Conservation (phyloP, 108 stramenopile species). For the Epithemia pelagica region DNA sequence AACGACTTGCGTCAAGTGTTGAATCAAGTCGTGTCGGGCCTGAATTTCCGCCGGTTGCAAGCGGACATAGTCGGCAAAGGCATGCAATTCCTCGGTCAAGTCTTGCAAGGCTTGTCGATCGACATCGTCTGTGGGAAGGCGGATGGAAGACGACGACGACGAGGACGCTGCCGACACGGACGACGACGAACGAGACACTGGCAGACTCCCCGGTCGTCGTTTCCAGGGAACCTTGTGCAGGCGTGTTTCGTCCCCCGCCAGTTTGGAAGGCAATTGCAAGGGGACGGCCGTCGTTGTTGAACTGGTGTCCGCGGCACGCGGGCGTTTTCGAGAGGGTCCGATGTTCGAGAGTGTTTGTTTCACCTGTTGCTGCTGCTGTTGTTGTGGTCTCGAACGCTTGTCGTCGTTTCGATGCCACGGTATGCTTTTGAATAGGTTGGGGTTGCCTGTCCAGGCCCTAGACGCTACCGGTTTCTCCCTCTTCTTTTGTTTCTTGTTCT, state of each 20-base stretch:
- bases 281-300: too few relatives aligned
- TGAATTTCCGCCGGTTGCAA: slow-evolving; percentile 38
- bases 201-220: too few relatives aligned
- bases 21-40: slow-evolving; percentile 35
- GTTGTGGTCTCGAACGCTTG: slow-evolving; percentile 12
- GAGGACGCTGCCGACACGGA: slow-evolving; percentile 1
- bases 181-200: too few relatives aligned
- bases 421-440: too few relatives aligned
- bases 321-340: too few relatives aligned
- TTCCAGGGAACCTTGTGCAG: background rate
- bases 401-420: too few relatives aligned
- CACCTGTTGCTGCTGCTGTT: slow-evolving; percentile 2
- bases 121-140: background rate
- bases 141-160: slow-evolving; percentile 9
- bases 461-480: background rate
- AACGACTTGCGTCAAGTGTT: slow-evolving; percentile 6
- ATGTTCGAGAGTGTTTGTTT: slow-evolving; percentile 5
- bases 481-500: background rate
- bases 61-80: slow-evolving; percentile 55
- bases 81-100: slow-evolving; percentile 45
- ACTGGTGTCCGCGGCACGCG: too few relatives aligned
- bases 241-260: background rate
- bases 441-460: too few relatives aligned
- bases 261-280: background rate
- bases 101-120: background rate